Conservation (phyloP, 805 yeast species). For the Myxozyma nipponensis region DNA sequence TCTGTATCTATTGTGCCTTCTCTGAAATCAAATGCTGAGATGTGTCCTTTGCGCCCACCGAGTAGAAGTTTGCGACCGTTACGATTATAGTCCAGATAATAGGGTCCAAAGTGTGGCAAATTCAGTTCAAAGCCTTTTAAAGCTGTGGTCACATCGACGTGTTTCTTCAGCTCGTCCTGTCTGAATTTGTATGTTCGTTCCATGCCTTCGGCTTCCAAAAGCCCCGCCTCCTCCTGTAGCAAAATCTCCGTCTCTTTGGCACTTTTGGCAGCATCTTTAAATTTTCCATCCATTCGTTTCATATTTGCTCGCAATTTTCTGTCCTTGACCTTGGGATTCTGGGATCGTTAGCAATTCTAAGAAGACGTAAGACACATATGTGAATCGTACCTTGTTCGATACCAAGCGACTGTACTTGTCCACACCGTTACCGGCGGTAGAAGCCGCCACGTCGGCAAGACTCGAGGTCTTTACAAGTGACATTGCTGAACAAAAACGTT, state of each 20-base stretch:
- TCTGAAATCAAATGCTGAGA: conserved; percentile 95
- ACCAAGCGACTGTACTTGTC: not conserved
- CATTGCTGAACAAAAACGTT: too few species aligned
- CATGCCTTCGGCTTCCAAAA: conserved; percentile 90
- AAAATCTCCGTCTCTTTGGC: conserved; percentile 86
- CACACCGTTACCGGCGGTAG: not conserved
- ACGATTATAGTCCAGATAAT: conserved; percentile 71
- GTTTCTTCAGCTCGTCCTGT: conserved; percentile 71
- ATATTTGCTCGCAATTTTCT: conserved; percentile 61
- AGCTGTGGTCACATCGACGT: conserved; percentile 73
- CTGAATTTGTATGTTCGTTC: conserved; percentile 83
- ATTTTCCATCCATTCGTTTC: conserved; percentile 64
- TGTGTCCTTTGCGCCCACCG: conserved; percentile 90
- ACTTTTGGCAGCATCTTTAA: conserved; percentile 70
- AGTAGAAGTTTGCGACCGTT: conserved; percentile 82
- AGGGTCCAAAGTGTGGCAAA: conserved; percentile 81
- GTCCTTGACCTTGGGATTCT: conserved; percentile 43
- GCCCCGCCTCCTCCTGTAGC: conserved; percentile 80
- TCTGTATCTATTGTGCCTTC: conserved; percentile 79
- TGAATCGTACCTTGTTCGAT: conserved; percentile 6
- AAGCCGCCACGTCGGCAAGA: not conserved
- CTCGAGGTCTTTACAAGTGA: not conserved
- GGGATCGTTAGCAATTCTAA: not conserved
- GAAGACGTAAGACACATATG: not conserved
- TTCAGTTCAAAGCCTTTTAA: conserved; percentile 68